Base-by-base conservation (phyloP, 345 rosid species). In the Eucalyptus curtisii region DNA sequence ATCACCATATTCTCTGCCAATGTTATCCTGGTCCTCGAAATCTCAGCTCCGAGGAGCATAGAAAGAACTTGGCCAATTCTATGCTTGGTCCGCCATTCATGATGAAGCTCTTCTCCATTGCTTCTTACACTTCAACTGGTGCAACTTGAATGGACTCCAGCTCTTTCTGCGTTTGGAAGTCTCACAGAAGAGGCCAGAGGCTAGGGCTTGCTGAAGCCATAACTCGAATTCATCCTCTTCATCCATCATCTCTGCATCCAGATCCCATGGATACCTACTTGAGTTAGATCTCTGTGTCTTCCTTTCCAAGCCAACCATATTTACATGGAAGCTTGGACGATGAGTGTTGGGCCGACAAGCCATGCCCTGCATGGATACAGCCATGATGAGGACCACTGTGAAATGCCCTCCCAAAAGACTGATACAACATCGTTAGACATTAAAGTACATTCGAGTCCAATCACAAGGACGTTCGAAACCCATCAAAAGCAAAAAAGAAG, bases 101-200 rank as follows among this genome's bases (percentile, higher is more conserved):
- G 90, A 89, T 79, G 98, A 96, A 33, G 99, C 91, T 93, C 99
- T 95, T 88, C 99, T 92, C 98, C 98, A 97, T 91, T 98, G 99
- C 91, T 93, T 97, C 95, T 95, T 97, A 64, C 94, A 92, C 92
- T 96, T 98, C 94, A 93, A 95, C 90, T 95, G 99, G 90, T 93
- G 91, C 92, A 96, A 91, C 93, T 97, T 98, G 92, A 98, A 98
- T 7, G 98, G 99, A 87, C 99, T 97, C 99, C 99, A 98, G 91
- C 98, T 98, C 91, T 97, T 97, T 90, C 99, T 94, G 37, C 98
- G 99, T 89, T 94, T 96, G 7, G 98, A 94, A 84, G 98, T 95
- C 90, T 98, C 99, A 33, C 96, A 97, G 80, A 98, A 98, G 88
- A 97, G 96, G 87, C 99, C 99, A 31, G 97, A 95, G 82, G 99